Conservation (phyloP, 2,329 filamentous ascomycete genomes). For the Fusarium coicis region DNA sequence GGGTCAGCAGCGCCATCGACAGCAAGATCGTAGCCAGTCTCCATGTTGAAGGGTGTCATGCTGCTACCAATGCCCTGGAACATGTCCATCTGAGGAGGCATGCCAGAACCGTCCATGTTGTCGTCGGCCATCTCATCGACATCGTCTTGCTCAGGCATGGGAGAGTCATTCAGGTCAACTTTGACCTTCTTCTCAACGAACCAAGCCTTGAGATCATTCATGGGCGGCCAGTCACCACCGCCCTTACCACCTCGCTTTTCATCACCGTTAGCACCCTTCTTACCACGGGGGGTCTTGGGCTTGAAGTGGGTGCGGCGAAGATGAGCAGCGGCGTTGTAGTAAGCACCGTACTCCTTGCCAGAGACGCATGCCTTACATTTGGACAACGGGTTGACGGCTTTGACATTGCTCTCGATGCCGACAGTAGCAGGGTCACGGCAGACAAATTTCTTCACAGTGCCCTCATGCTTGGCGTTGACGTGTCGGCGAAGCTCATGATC, state of each 20-base stretch:
- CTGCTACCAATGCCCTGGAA: conserved; percentile 39
- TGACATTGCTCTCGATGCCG: conserved; percentile 56
- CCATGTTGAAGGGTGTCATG: conserved; percentile 37
- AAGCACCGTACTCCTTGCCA: conserved; percentile 84
- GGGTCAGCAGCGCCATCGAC: conserved; percentile 34
- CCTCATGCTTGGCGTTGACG: conserved; percentile 71
- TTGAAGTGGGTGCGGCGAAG: conserved; percentile 90
- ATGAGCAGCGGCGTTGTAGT: conserved; percentile 96
- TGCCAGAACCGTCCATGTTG: conserved; percentile 30
- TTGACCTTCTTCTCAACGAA: conserved; percentile 64
- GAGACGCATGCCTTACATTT: conserved; percentile 86
- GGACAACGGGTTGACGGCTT: conserved; percentile 71
- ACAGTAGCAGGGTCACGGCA: conserved; percentile 63
- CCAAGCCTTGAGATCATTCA: conserved; percentile 59
- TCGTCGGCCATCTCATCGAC: conserved; percentile 42
- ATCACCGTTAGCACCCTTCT: conserved; percentile 52
- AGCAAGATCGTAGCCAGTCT: conserved; percentile 37
- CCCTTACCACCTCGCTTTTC: conserved; percentile 64
- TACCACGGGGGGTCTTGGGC: conserved; percentile 62
- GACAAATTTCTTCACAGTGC: conserved; percentile 65
- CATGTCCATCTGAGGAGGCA: conserved; percentile 34
- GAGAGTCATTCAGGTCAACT: conserved; percentile 53
- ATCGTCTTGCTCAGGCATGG: conserved; percentile 47
- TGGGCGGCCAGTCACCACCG: conserved; percentile 44
- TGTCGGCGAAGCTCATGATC: conserved; percentile 84